Evolutionary conservation across 495 filamentous ascomycete species (phyloP).

Genomic region (Penicillium soppii): DNA sequence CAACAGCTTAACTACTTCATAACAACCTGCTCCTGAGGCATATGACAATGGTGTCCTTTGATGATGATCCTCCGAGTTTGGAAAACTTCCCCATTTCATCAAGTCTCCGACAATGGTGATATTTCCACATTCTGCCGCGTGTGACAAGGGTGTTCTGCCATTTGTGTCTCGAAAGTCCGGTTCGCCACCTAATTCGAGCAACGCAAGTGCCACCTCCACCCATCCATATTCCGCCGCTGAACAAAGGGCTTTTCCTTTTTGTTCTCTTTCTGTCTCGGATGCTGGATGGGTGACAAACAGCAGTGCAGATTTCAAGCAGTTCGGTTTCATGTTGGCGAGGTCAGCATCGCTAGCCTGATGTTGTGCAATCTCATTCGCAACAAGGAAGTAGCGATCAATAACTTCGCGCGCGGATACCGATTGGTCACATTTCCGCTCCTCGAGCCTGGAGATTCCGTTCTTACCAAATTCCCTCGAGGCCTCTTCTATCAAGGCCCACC

Average conservation of each 20-base stretch:
- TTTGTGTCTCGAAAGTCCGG: background rate
- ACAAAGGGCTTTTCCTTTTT: background rate
- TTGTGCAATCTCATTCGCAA: background rate
- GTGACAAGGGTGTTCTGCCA: slow-evolving; percentile 1
- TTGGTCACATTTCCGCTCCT: background rate
- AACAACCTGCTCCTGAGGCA: background rate
- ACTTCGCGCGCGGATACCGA: background rate
- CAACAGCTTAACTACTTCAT: background rate
- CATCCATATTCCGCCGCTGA: background rate
- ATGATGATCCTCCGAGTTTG: background rate
- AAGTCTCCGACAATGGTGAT: background rate
- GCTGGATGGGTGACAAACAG: background rate
- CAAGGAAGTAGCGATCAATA: background rate
- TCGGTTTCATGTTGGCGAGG: background rate
- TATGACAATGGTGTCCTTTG: slow-evolving; percentile 31
- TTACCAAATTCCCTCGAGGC: background rate
- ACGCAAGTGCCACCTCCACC: background rate
- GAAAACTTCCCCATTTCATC: background rate
- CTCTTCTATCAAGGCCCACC: background rate
- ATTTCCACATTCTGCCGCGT: background rate
- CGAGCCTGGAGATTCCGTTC: background rate
- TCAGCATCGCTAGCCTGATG: background rate
- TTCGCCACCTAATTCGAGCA: background rate
- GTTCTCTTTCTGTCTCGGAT: background rate
- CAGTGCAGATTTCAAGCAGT: background rate